Base-by-base conservation (phyloP, 192 early-diverging fungal species). In the Kickxella alabastrina region DNA sequence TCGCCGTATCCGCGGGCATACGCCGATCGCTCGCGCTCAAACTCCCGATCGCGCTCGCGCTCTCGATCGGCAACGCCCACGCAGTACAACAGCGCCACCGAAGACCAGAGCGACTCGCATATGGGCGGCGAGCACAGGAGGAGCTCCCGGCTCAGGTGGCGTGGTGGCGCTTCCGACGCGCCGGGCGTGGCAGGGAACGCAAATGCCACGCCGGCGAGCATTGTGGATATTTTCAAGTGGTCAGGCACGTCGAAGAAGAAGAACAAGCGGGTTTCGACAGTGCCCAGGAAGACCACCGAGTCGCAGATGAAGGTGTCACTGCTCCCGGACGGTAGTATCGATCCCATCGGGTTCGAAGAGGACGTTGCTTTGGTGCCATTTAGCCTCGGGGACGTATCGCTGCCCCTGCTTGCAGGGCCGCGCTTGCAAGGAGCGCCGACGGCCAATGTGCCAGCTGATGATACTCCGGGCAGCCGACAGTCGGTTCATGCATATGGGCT, bases 171-270 rank as follows among this genome's bases (percentile, higher is more conserved):
- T 49, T 28, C 18, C 44, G 12, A 40, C 31, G 19, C 40, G 29
- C 15, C 43, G 22, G 17, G 36, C 37, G 22, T 27, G 31, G 26
- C 50, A n/a, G 37, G 36, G 12, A 32, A 8, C 9, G 31, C 25
- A 4, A 27, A 25, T 21, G 39, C 43, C 0, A 74, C 70, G n/a
- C 46, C 70, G 2, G 54, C 70, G 12, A 47, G 51, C 38, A 66
- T 66, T 9, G 50, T 44, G 2, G 70, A 74, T 51, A 58, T 43
- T 31, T 74, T 74, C 59, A 52, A 55, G 47, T 74, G 70, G 70
- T 48, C 55, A 1, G 49, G 38, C 9, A 27, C 36, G 10, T 21
- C 59, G 6, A 57, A 49, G 22, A 52, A 48, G 36, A 57, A 52
- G 43, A 14, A 23, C 13, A 53, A 49, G 28, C 37, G 43, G 14